These are phyloP conservation scores for Papiliotrema flavescens DNA, from an alignment of 1,284 basidiomycete species.

Conservation along the genomic window DNA sequence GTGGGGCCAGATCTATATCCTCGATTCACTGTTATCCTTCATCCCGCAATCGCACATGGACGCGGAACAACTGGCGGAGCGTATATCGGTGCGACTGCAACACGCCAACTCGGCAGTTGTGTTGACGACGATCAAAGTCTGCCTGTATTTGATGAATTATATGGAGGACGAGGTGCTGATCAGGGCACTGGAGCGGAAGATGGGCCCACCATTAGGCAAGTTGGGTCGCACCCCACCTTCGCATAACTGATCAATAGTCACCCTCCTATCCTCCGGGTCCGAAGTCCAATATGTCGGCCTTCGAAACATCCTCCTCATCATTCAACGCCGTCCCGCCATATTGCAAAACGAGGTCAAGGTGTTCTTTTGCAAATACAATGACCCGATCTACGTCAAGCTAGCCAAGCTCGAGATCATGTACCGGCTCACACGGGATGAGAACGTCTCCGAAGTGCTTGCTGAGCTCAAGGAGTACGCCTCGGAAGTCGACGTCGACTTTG, in stretches of 20 bases:
- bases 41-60: constrained; percentile 83
- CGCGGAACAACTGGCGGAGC: constrained; percentile 89
- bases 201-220: constrained; percentile 90
- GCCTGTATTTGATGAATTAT: constrained; percentile 98
- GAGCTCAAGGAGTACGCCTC: constrained; percentile 98
- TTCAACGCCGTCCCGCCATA: constrained; percentile 86
- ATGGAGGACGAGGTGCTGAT: constrained; percentile 86
- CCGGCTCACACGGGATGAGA: constrained; percentile 81
- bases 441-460: constrained; percentile 88
- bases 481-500: constrained; percentile 98
- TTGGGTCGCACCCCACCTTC: background rate
- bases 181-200: constrained; percentile 89
- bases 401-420: constrained; percentile 99
- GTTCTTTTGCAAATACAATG: constrained; percentile 99
- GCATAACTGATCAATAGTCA: constrained; percentile 46
- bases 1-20: constrained; percentile 99
- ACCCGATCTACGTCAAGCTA: constrained; percentile 95
- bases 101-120: constrained; percentile 95
- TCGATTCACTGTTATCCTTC: constrained; percentile 89
- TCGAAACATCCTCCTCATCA: constrained; percentile 91
- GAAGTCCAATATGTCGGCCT: constrained; percentile 94
- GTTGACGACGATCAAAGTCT: constrained; percentile 87
- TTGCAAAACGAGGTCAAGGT: constrained; percentile 95
- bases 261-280: constrained; percentile 58
- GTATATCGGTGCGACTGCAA: constrained; percentile 86